These are phyloP conservation scores for Paramecium primaurelia DNA, from an alignment of 73 alveolate species.

Conservation along the genomic window DNA sequence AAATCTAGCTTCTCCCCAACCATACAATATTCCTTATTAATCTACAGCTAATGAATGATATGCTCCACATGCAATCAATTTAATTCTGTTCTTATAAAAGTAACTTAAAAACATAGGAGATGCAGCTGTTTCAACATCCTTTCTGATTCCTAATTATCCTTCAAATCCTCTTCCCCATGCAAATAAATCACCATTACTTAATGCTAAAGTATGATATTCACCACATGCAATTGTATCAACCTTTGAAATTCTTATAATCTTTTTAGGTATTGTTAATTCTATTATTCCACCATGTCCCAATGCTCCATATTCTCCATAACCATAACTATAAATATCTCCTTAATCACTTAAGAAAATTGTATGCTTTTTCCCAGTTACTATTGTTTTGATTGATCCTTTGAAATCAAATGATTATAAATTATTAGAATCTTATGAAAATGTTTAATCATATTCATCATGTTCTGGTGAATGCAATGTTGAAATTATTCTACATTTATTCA, in stretches of 20 bases:
- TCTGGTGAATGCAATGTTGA: conserved; percentile 56
- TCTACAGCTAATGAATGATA: conserved; percentile 94
- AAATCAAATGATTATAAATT: conserved; percentile 34
- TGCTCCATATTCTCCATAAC: conserved; percentile 92
- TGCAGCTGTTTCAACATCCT: conserved; percentile 88
- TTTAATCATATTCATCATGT: conserved; percentile 49
- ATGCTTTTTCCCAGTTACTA: conserved; percentile 59
- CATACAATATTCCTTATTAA: conserved; percentile 84
- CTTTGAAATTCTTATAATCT: conserved; percentile 82
- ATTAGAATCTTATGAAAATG: conserved; percentile 48
- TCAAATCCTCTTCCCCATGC: conserved; percentile 99
- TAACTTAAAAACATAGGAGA: conserved; percentile 91
- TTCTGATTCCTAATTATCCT: conserved; percentile 97
- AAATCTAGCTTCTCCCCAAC: conserved; percentile 99
- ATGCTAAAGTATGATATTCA: conserved; percentile 95
- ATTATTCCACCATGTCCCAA: conserved; percentile 98
- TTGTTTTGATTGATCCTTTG: conserved; percentile 46
- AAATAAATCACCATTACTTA: conserved; percentile 94
- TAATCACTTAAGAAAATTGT: conserved; percentile 70
- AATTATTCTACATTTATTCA: background rate
- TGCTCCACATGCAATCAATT: conserved; percentile 93
- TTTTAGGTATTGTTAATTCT: conserved; percentile 72
- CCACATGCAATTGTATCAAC: conserved; percentile 96
- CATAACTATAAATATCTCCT: conserved; percentile 93
- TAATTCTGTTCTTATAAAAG: conserved; percentile 90